Evolutionary conservation across 192 early-diverging fungal genomes (phyloP), one percentile per base, ranked within the genome.

Genomic region (Kickxella alabastrina): DNA sequence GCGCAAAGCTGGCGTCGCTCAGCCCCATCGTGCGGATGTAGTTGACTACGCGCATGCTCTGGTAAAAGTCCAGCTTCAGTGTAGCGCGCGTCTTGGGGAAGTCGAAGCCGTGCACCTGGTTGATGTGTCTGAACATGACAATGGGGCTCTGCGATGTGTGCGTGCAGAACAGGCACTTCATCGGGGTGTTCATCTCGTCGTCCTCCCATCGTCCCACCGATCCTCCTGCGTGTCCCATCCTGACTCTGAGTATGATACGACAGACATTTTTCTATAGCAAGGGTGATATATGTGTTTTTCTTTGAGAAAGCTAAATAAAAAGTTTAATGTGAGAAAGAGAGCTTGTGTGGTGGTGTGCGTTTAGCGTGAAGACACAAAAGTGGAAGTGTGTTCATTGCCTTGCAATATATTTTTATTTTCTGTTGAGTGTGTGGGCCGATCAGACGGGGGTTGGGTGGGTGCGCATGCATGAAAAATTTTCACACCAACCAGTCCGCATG

Each of bases 51-150:
- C 77, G 65, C 65, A 79, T 74, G 51, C 85, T 85, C 36, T 85
- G 85, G 78, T 97, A 97, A 62, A 94, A 94, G 52, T 93, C 90
- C 13, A 97, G 80, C 15, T 65, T 27, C 14, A 65, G 53, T 5
- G 25, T 36, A 1, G 56, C 46, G 5, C 80, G 71, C 2, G 71
- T 65, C 22, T 59, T 57, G 5, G 79, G 42, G 65, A 90, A 88
- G 56, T 90, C 84, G 69, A 90, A 90, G 5, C 73, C 78, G 39
- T 90, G 88, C 2, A 32, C 24, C 9, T 49, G 18, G 13, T 66
- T 79, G 31, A 72, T 82, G 56, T 90, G 88, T n/a, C 42, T 19
- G 63, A 90, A 90, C 40, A 83, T 58, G 10, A 78, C 59, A 17
- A 51, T 35, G n/a, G 81, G 56, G 26, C 62, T 54, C n/a, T 65